Conservation (phyloP, 352 stramenopile genomes). For the Peronospora farinosa region DNA sequence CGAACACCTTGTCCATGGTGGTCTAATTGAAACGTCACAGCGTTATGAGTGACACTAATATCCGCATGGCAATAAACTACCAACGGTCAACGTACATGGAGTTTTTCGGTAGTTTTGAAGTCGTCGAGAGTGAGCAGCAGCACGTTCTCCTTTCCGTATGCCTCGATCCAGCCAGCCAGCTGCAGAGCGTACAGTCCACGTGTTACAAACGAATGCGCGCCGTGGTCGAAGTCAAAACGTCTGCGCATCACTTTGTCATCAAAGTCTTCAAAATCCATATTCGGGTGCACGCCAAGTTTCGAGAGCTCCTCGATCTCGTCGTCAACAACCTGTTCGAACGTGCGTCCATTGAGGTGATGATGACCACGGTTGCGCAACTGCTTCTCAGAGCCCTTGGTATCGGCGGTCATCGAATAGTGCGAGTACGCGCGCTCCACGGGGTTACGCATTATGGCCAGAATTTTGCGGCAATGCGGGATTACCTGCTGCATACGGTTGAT, state of each 20-base stretch:
- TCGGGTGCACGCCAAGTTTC: constrained; percentile 51
- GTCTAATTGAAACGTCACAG: constrained; percentile 22
- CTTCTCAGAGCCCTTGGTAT: constrained; percentile 60
- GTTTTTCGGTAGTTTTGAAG: constrained; percentile 70
- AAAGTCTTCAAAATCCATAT: constrained; percentile 73
- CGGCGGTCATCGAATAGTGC: constrained; percentile 85
- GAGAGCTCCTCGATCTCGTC: constrained; percentile 64
- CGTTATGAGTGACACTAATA: constrained; percentile 10
- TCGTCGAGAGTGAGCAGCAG: constrained; percentile 92
- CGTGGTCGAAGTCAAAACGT: constrained; percentile 46
- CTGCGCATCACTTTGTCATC: constrained; percentile 52
- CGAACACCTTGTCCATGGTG: constrained; percentile 81
- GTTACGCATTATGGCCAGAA: constrained; percentile 80
- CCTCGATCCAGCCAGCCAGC: constrained; percentile 87
- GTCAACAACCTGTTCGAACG: constrained; percentile 70
- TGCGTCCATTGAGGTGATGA: constrained; percentile 51
- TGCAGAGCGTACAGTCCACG: constrained; percentile 94
- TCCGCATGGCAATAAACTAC: not conserved
- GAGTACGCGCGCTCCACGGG: constrained; percentile 82
- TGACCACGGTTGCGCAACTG: constrained; percentile 78
- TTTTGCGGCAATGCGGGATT: constrained; percentile 73
- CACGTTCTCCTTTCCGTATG: constrained; percentile 87
- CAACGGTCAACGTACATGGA: constrained; percentile 43
- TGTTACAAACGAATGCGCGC: constrained; percentile 75
- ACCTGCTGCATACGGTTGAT: constrained; percentile 75